Evolutionary conservation across 179 eudicot species (phyloP), one percentile per base, ranked within the genome.

Genomic region (Corrigiola litoralis): DNA sequence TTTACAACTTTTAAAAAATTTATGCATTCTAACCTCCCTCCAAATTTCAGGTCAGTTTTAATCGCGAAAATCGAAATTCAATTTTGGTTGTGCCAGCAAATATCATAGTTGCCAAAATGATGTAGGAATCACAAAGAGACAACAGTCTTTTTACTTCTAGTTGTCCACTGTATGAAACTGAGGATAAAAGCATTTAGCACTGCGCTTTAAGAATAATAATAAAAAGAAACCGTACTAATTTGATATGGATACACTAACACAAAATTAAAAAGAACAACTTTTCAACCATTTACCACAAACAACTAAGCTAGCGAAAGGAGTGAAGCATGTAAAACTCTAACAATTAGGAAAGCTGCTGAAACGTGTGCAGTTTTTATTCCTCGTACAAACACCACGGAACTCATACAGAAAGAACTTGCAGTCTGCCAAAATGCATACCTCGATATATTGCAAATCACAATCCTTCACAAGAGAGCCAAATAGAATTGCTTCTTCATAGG

Each of bases 401-500:
- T 14, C 10, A 27, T n/a, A 5, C 49, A 60, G 37, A 28, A 68
- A 38, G 31, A 36, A 53, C 20, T 23, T 17, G 10, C 21, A 51
- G 10, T 23, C 51, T 16, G 34, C 38, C 36, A 1, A 12, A 27
- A 57, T 29, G 14, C 16, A 58, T 74, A 91, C 99, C 97, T 95
- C 99, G 53, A 95, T 84, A 71, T 91, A 95, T 58, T 86, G 88
- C 80, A 95, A 82, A 72, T 69, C 70, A 68, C 88, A 88, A 53
- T 81, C 79, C 74, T 76, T 86, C 61, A 91, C 89, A 52, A 72
- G 77, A 47, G 71, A 64, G 42, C 80, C 94, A 82, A 95, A 95
- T 71, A 58, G 69, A 64, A 82, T 67, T 60, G 99, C 99, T 72
- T 86, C 66, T 63, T 85, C 82, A 79, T 83, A 88, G 47, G 84